Conservation (phyloP, 2,329 filamentous ascomycete species). For the Tolypocladium sp. region DNA sequence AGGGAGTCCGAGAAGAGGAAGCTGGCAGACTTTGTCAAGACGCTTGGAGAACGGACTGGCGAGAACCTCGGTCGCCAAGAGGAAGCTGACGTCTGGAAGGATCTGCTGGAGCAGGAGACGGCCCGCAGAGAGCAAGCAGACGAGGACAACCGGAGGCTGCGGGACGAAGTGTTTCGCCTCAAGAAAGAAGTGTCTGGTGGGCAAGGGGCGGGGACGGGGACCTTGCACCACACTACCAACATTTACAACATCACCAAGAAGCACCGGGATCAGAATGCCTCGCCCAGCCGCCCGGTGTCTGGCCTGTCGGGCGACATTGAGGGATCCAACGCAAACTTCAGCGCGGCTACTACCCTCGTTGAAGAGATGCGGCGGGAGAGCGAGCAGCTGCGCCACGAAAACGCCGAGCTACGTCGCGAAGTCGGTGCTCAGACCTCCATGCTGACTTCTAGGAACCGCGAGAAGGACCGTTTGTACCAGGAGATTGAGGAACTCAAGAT, state of each 20-base stretch:
- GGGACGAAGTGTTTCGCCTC: slow-evolving; percentile 74
- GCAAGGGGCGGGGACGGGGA: slow-evolving; percentile 12
- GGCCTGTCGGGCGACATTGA: slow-evolving; percentile 41
- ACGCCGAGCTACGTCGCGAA: slow-evolving; percentile 82
- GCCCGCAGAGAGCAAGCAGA: slow-evolving; percentile 82
- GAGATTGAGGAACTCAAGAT: slow-evolving; percentile 97
- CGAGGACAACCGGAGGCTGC: slow-evolving; percentile 74
- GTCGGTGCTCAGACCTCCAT: slow-evolving; percentile 95
- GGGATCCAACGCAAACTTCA: slow-evolving; percentile 41
- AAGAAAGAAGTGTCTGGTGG: slow-evolving; percentile 44
- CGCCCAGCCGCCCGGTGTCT: slow-evolving; percentile 41
- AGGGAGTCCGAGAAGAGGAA: slow-evolving; percentile 81
- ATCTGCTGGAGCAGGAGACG: slow-evolving; percentile 86
- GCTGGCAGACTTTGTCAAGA: slow-evolving; percentile 68
- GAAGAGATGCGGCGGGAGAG: slow-evolving; percentile 64
- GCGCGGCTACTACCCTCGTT: slow-evolving; percentile 56
- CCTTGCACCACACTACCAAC: slow-evolving; percentile 51
- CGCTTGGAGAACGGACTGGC: slow-evolving; percentile 38
- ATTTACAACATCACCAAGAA: slow-evolving; percentile 57
- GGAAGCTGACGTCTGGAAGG: slow-evolving; percentile 83
- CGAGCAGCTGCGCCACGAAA: slow-evolving; percentile 80
- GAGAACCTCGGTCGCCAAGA: slow-evolving; percentile 46
- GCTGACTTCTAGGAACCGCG: slow-evolving; percentile 89
- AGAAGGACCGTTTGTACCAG: slow-evolving; percentile 89
- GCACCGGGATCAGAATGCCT: slow-evolving; percentile 33